Base-by-base conservation (phyloP, 176 grass and related monocot species). In the Paspalum vaginatum region DNA sequence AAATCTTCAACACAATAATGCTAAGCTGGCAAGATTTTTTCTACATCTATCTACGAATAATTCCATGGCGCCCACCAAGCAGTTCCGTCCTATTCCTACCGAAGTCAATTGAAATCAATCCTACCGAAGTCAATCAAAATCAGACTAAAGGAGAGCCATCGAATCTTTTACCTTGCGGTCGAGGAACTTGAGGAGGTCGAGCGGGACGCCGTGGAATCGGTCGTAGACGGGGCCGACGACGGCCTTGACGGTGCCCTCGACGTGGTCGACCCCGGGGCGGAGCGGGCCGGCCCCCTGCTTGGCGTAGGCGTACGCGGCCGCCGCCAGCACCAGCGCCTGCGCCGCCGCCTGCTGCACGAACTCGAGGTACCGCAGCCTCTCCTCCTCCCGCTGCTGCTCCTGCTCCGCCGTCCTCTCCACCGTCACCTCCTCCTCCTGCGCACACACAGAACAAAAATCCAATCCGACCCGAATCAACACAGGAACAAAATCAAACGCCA, bases 141-240 rank as follows among this genome's bases (percentile, higher is more conserved):
- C 20, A 45, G 20, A 45, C 21, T 1, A 26, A 15, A 49, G 12
- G 32, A 32, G 32, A 32, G 32, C 32, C 32, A 3, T 7, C 11
- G 15, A 5, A 0, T 26, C 22, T 8, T 8, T 11, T 45, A 97
- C 94, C 94, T 94, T 97, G 87, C 91, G 89, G 66, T 97, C 94
- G 69, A 94, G 76, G 79, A 92, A 92, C 72, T 90, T 90, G 79
- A 97, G 94, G 18, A 92, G 72, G 10, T 92, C 81, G 67, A 92
- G 83, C 24, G 94, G 94, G 11, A 90, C 81, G 52, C 38, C 84
- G n/a, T 90, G 89, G 83, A 84, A 97, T 20, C 80, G 90, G 45
- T 94, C 85, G 75, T 94, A 94, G 32, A 97, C 91, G 25, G 94
- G 94, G 5, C 91, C 87, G 5, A 97, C 94, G 55, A 94, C 94